phyloP scores from a whole-genome alignment of 768 basidiomycete genomes.

The Suillus placidus region DNA sequence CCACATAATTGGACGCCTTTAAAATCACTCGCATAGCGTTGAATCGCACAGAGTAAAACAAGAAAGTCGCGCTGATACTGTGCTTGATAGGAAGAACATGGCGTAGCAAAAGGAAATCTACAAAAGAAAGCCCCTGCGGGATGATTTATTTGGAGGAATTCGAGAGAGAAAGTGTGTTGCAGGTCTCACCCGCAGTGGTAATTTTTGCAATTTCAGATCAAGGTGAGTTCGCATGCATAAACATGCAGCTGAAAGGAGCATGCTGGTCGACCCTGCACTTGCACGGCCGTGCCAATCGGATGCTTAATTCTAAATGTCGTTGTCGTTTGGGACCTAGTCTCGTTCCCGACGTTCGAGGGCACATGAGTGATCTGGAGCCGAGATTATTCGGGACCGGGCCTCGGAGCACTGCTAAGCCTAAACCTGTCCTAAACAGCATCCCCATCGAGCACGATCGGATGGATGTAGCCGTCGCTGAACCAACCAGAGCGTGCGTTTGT shows the following conservation, averaged over 20 bases:
- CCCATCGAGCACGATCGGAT: constrained; percentile 24
- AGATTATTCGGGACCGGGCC: too few species aligned
- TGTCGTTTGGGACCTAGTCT: too few species aligned
- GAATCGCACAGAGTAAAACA: constrained; percentile 54
- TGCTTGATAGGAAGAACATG: constrained; percentile 54
- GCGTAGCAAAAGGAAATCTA: constrained; percentile 49
- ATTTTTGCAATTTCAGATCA: constrained; percentile 26
- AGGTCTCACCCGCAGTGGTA: constrained; percentile 19
- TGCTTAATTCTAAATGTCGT: too few species aligned
- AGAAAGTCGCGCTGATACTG: constrained; percentile 45
- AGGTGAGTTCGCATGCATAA: constrained; percentile 42
- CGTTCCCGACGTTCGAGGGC: too few species aligned
- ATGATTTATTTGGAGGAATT: background rate
- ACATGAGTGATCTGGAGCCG: too few species aligned
- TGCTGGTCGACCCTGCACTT: constrained; percentile 45
- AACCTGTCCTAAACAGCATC: too few species aligned
- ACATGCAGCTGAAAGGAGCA: constrained; percentile 35
- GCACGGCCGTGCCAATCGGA: constrained; percentile 42
- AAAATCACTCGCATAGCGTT: constrained; percentile 37
- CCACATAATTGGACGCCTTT: constrained; percentile 54
- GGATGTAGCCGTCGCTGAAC: constrained; percentile 13
- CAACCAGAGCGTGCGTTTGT: constrained; percentile 23
- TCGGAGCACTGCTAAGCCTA: too few species aligned
- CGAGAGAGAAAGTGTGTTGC: background rate
- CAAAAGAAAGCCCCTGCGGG: constrained; percentile 25